Conservation (phyloP, 345 rosid species). For the Populus simonii region DNA sequence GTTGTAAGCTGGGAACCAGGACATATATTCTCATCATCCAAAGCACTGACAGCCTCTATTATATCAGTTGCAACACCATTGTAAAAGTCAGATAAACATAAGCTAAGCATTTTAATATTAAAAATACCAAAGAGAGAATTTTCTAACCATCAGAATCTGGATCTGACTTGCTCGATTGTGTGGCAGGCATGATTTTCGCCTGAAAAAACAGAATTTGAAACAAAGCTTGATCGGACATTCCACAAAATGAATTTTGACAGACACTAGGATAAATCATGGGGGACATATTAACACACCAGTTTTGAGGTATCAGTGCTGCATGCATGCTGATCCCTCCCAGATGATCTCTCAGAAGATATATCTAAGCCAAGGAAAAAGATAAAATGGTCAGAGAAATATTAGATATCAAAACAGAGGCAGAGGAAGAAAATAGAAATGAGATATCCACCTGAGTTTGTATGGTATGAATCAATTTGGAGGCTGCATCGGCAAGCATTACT, state of each 20-base stretch:
- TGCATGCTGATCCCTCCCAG: conserved; percentile 30
- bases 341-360: conserved; percentile 39
- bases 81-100: conserved; percentile 18
- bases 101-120: conserved; percentile 15
- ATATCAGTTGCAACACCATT: conserved; percentile 21
- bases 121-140: conserved; percentile 12
- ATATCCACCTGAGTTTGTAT: conserved; percentile 38
- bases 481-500: conserved; percentile 35
- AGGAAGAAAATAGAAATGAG: conserved; percentile 7
- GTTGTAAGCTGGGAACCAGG: conserved; percentile 42
- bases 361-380: conserved; percentile 27
- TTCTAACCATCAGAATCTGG: conserved; percentile 72
- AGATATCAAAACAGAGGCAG: neutral
- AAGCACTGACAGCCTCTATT: conserved; percentile 62
- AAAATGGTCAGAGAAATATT: conserved; percentile 1
- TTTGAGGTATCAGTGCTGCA: conserved; percentile 36
- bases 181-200: conserved; percentile 37
- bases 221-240: neutral
- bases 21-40: conserved; percentile 48
- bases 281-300: conserved; percentile 34
- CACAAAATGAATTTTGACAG: neutral
- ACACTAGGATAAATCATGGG: neutral
- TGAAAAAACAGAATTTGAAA: conserved; percentile 37
- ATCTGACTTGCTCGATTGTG: conserved; percentile 56
- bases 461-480: conserved; percentile 27